Conservation (phyloP, 768 basidiomycete species). For the Leccinum boreale region DNA sequence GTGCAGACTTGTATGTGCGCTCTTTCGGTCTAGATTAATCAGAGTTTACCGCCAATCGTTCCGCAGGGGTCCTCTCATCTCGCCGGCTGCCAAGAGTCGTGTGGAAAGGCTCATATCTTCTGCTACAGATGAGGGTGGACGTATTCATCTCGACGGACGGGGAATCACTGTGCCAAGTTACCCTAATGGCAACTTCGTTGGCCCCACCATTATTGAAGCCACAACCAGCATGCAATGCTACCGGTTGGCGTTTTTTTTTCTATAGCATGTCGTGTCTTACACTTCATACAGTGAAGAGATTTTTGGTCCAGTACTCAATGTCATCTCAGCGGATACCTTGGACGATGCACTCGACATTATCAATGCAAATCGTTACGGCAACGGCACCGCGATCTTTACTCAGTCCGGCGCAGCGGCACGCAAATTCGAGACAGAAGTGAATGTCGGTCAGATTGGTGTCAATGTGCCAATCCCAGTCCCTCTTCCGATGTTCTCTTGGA, state of each 20-base stretch:
- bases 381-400: conserved; percentile 95
- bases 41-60: not conserved
- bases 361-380: conserved; percentile 88
- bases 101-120: conserved; percentile 74
- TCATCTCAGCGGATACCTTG: conserved; percentile 75
- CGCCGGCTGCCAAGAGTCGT: conserved; percentile 76
- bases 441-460: conserved; percentile 91
- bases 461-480: conserved; percentile 95
- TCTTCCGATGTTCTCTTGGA: conserved; percentile 93
- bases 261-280: not conserved
- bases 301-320: conserved; percentile 86
- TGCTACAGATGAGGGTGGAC: conserved; percentile 76
- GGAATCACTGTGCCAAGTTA: conserved; percentile 64
- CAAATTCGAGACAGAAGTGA: conserved; percentile 84
- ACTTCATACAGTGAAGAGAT: conserved; percentile 72
- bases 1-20: conserved; percentile 66
- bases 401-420: conserved; percentile 94
- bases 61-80: conserved; percentile 71
- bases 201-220: conserved; percentile 86
- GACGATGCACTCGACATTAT: conserved; percentile 90
- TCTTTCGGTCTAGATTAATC: not conserved
- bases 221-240: conserved; percentile 85
- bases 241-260: conserved; percentile 47
- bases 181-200: conserved; percentile 90
- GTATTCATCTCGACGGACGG: conserved; percentile 84